Evolutionary conservation across 2,329 filamentous ascomycete genomes (phyloP).

Genomic region (Grosmannia penicillata): DNA sequence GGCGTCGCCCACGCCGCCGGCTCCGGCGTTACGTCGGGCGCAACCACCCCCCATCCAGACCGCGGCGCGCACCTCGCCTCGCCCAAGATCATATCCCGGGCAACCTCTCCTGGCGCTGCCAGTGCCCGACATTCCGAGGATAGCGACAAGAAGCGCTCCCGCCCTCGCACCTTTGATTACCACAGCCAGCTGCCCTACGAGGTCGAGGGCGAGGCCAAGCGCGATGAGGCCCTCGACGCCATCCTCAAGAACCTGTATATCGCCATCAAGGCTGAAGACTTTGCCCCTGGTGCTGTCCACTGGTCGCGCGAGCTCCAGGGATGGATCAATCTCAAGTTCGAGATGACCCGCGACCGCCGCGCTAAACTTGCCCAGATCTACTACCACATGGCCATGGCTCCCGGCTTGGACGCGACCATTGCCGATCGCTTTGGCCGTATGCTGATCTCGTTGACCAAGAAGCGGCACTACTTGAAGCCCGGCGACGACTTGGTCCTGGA

Average conservation of each 20-base stretch:
- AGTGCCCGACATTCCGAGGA: constrained; percentile 32
- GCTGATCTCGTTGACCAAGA: constrained; percentile 91
- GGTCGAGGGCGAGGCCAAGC: constrained; percentile 65
- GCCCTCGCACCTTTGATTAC: constrained; percentile 87
- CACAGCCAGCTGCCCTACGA: constrained; percentile 79
- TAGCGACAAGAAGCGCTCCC: constrained; percentile 49
- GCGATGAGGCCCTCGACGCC: constrained; percentile 65
- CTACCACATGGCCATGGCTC: constrained; percentile 83
- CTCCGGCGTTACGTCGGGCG: constrained; percentile 20
- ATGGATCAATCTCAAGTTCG: constrained; percentile 95
- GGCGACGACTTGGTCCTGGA: constrained; percentile 82
- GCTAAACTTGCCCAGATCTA: constrained; percentile 79
- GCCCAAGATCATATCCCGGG: constrained; percentile 54
- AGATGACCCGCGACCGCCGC: constrained; percentile 73
- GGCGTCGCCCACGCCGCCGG: constrained; percentile 9
- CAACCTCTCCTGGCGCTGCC: constrained; percentile 64
- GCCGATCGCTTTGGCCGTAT: constrained; percentile 90
- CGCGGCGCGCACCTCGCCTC: too few relatives aligned
- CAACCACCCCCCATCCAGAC: too few relatives aligned
- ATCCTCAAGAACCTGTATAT: constrained; percentile 93
- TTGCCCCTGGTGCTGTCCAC: constrained; percentile 81
- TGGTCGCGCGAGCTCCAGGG: constrained; percentile 94
- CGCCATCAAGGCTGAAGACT: constrained; percentile 81
- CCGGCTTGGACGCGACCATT: constrained; percentile 67
- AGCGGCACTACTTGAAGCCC: constrained; percentile 88